Conservation (phyloP, 768 basidiomycete genomes). For the Macrolepiota albuminosa region DNA sequence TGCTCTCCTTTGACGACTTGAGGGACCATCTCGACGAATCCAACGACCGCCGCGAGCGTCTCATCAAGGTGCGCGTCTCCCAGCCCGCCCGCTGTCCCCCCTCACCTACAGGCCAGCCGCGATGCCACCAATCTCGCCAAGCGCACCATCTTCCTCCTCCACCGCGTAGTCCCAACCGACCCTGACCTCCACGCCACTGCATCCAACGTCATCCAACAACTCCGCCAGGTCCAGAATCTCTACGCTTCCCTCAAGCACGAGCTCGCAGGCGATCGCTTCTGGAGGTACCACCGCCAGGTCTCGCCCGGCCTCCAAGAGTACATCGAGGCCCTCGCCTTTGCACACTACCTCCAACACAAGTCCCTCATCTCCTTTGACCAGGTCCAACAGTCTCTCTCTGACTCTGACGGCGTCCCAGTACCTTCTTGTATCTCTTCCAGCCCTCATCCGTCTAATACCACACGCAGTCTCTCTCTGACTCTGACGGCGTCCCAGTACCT, state of each 20-base stretch:
- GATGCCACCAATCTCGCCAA: conserved; percentile 92
- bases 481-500: conserved; percentile 61
- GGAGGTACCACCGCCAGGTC: conserved; percentile 71
- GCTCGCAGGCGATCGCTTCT: conserved; percentile 64
- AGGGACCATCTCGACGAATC: conserved; percentile 73
- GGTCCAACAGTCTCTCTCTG: conserved; percentile 61
- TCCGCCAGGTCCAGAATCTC: conserved; percentile 59
- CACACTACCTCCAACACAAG: conserved; percentile 74
- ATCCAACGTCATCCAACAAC: conserved; percentile 48
- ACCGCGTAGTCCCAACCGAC: conserved; percentile 49
- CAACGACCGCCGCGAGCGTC: conserved; percentile 83
- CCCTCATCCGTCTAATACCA: background rate
- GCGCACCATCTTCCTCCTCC: conserved; percentile 89
- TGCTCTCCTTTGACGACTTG: conserved; percentile 50
- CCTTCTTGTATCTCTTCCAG: conserved; percentile 22
- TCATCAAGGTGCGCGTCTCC: conserved; percentile 67
- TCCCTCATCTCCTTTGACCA: conserved; percentile 62
- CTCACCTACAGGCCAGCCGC: conserved; percentile 55
- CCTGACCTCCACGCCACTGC: conserved; percentile 32
- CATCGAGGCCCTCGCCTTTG: conserved; percentile 89
- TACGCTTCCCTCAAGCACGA: conserved; percentile 62
- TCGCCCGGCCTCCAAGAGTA: conserved; percentile 91
- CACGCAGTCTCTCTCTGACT: conserved; percentile 53
- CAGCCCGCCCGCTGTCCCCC: background rate
- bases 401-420: conserved; percentile 60